Percentiles rank a stretch among this genome's conserved stretches.
These are phyloP conservation scores for Cladosporium sphaerospermum DNA, from an alignment of 2,329 filamentous ascomycete species.

Conservation along the genomic window DNA sequence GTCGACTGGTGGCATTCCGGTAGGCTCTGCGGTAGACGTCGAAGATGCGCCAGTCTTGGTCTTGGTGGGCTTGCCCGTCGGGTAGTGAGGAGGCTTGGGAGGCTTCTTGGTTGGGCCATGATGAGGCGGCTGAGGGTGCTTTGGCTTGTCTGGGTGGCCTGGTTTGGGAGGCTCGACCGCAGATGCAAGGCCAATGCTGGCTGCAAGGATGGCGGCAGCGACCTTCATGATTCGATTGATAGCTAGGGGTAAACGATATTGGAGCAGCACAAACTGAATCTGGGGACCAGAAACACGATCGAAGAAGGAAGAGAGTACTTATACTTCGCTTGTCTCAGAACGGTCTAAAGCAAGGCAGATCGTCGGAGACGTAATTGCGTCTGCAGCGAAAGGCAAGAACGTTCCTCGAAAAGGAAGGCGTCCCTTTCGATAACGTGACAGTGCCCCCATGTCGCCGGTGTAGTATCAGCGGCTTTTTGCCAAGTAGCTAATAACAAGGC, in stretches of 20 bases:
- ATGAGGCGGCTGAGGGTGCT: not conserved
- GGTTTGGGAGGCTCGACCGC: slow-evolving; percentile 1
- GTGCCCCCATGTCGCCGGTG: too few species aligned
- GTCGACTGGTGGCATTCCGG: slow-evolving; percentile 28
- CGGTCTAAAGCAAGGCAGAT: not conserved
- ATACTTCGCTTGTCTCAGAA: not conserved
- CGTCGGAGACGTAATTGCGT: slow-evolving; percentile 2
- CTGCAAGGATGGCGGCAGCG: slow-evolving; percentile 3
- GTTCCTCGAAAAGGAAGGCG: slow-evolving; percentile 1
- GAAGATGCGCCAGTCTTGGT: not conserved
- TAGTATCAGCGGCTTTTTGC: too few species aligned
- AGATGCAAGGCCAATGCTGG: slow-evolving; percentile 2
- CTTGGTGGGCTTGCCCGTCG: not conserved
- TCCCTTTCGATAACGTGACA: too few species aligned
- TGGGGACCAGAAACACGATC: not conserved
- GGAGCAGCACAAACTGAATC: not conserved
- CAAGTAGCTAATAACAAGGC: too few species aligned
- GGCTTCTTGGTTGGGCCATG: not conserved
- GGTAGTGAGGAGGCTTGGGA: not conserved
- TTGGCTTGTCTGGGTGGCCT: not conserved
- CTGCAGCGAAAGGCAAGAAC: not conserved
- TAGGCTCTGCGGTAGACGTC: not conserved
- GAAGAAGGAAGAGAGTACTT: not conserved
- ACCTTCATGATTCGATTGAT: slow-evolving; percentile 2
- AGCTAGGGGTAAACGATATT: not conserved